phyloP scores from a whole-genome alignment of 2,329 filamentous ascomycete genomes.

The Amphichorda felina region DNA sequence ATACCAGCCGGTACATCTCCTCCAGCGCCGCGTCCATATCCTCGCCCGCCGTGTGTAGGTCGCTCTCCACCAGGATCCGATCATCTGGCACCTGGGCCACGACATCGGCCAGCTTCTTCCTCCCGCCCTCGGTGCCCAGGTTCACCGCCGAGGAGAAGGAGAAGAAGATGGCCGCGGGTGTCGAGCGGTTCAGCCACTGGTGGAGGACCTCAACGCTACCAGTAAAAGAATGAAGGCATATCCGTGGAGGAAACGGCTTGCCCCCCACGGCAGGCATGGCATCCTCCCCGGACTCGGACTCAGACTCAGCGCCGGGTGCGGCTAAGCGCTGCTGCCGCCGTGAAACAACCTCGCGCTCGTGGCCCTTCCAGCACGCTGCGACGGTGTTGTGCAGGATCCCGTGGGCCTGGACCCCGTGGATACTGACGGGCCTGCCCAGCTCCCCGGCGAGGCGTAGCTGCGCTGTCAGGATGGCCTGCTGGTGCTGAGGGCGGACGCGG shows the following conservation, averaged over 20 bases:
- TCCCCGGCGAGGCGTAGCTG: conserved; percentile 64
- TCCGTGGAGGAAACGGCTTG: conserved; percentile 68
- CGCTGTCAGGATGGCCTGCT: conserved; percentile 50
- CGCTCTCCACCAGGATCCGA: conserved; percentile 76
- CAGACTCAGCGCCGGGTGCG: conserved; percentile 30
- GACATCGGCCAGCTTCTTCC: conserved; percentile 44
- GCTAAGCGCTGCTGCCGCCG: conserved; percentile 43
- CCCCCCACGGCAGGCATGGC: conserved; percentile 6
- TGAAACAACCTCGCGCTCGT: conserved; percentile 50
- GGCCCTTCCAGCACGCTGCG: conserved; percentile 55
- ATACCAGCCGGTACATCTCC: conserved; percentile 64
- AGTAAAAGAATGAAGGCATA: conserved; percentile 92
- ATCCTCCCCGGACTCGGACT: conserved; percentile 21
- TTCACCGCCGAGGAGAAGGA: conserved; percentile 85
- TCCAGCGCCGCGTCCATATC: conserved; percentile 71
- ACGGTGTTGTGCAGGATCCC: conserved; percentile 57
- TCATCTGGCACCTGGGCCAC: conserved; percentile 66
- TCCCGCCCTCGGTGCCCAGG: conserved; percentile 39
- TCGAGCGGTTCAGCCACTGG: conserved; percentile 62
- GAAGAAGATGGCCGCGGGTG: conserved; percentile 72
- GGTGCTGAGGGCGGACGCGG: conserved; percentile 56
- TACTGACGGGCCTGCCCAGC: conserved; percentile 50
- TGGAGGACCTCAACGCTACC: conserved; percentile 62
- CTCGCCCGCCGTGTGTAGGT: conserved; percentile 71
- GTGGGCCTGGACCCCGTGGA: conserved; percentile 68